Conservation (phyloP, 2,329 filamentous ascomycete species). For the Xylaria sp. region DNA sequence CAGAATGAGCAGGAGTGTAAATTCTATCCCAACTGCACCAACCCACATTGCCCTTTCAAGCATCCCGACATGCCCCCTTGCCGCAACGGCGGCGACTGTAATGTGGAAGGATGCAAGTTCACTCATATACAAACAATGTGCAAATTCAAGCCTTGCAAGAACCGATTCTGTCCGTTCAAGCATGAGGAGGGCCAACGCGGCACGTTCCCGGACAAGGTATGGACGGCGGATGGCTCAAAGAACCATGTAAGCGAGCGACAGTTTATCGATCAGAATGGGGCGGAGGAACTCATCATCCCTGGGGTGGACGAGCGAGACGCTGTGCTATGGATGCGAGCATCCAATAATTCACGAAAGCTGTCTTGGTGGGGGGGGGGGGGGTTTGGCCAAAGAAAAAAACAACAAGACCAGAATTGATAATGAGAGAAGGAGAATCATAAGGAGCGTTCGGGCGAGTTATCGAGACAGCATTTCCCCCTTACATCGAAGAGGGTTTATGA, state of each 20-base stretch:
- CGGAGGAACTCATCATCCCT: constrained; percentile 76
- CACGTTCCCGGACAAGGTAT: constrained; percentile 86
- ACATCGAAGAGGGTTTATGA: constrained; percentile 11
- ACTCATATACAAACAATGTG: constrained; percentile 85
- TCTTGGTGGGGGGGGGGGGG: not conserved
- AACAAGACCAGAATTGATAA: too few species aligned
- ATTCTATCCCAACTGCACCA: constrained; percentile 91
- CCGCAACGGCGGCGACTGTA: constrained; percentile 89
- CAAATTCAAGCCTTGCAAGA: constrained; percentile 90
- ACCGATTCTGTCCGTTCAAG: constrained; percentile 85
- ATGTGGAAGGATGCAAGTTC: constrained; percentile 82
- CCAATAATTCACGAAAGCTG: constrained; percentile 14
- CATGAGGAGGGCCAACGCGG: constrained; percentile 91
- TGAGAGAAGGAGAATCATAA: not conserved
- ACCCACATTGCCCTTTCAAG: constrained; percentile 84
- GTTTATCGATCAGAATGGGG: constrained; percentile 74
- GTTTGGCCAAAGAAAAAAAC: not conserved
- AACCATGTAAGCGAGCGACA: constrained; percentile 86
- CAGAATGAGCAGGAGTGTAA: constrained; percentile 87
- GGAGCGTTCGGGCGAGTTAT: not conserved
- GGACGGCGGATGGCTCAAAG: constrained; percentile 70
- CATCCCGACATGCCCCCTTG: constrained; percentile 88
- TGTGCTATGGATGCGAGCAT: constrained; percentile 30
- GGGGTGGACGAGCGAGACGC: constrained; percentile 46
- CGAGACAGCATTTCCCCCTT: not conserved